Conservation (phyloP, 164 flowering plant species). For the Aristolochia contorta region DNA sequence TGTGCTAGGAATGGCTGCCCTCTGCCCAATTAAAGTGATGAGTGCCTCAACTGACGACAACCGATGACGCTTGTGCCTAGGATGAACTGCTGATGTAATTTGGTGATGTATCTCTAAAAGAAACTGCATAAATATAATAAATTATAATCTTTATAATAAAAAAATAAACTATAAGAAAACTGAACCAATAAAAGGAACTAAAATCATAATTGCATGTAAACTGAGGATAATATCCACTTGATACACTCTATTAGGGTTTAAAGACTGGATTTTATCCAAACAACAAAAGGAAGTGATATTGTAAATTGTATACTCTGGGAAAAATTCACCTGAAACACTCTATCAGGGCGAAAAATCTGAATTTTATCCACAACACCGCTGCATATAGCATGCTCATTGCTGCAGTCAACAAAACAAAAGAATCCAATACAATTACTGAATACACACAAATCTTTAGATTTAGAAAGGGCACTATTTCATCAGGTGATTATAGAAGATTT, state of each 20-base stretch:
- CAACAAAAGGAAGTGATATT: not conserved
- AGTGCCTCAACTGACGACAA: conserved; percentile 82
- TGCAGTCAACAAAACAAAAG: conserved; percentile 16
- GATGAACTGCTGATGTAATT: conserved; percentile 61
- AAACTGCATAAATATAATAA: conserved; percentile 38
- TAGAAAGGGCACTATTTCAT: too few relatives aligned
- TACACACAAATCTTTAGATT: too few relatives aligned
- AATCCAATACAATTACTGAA: not conserved
- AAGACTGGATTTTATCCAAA: too few relatives aligned
- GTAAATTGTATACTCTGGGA: not conserved
- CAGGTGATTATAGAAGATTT: too few relatives aligned
- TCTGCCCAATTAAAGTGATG: conserved; percentile 47
- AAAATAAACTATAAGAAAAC: too few relatives aligned
- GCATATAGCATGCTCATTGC: conserved; percentile 36
- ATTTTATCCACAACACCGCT: conserved; percentile 65
- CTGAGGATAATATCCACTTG: too few relatives aligned
- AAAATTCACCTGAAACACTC: conserved; percentile 73
- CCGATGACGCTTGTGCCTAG: conserved; percentile 59
- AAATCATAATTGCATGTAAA: too few relatives aligned
- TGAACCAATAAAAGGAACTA: too few relatives aligned
- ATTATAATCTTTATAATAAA: not conserved
- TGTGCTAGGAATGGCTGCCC: conserved; percentile 72
- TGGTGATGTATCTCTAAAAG: conserved; percentile 77
- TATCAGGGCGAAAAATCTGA: conserved; percentile 80
- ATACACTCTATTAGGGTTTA: too few relatives aligned